A percentile compares a stretch with the other conserved stretches of the same genome.
phyloP scores from a whole-genome alignment of 768 basidiomycete genomes.

The Rhizopogon roseolus region DNA sequence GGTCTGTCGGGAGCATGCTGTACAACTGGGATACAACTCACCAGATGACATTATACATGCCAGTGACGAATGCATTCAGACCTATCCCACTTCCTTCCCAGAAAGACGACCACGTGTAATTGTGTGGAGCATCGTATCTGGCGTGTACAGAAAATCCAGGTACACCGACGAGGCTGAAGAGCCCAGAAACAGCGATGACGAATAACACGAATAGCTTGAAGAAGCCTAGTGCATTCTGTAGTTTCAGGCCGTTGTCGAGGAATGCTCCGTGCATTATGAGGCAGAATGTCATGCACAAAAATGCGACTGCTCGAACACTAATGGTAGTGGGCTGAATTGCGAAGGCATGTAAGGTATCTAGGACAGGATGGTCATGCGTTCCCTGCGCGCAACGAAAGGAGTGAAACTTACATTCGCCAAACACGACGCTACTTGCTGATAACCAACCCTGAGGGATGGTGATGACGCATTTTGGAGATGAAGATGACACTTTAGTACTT shows the following conservation, averaged over 20 bases:
- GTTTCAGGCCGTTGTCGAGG: constrained; percentile 48
- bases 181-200: constrained; percentile 47
- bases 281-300: constrained; percentile 52
- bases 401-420: constrained; percentile 60
- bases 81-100: constrained; percentile 60
- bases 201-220: constrained; percentile 57
- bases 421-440: constrained; percentile 58
- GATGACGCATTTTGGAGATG: not conserved
- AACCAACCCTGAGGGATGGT: constrained; percentile 42
- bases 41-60: constrained; percentile 72
- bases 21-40: constrained; percentile 16
- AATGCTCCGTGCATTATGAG: constrained; percentile 52
- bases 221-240: constrained; percentile 60
- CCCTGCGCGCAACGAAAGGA: not conserved
- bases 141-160: constrained; percentile 45
- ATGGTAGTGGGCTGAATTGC: constrained; percentile 38
- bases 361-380: not conserved
- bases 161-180: constrained; percentile 44
- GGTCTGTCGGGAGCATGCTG: not conserved
- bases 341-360: constrained; percentile 59
- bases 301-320: constrained; percentile 48
- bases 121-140: constrained; percentile 50
- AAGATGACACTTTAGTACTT: constrained; percentile 15
- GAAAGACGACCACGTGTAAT: constrained; percentile 53
- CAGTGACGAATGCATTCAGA: constrained; percentile 56